phyloP scores from a whole-genome alignment of 2,329 filamentous ascomycete species.

The Akanthomyces lecanii region DNA sequence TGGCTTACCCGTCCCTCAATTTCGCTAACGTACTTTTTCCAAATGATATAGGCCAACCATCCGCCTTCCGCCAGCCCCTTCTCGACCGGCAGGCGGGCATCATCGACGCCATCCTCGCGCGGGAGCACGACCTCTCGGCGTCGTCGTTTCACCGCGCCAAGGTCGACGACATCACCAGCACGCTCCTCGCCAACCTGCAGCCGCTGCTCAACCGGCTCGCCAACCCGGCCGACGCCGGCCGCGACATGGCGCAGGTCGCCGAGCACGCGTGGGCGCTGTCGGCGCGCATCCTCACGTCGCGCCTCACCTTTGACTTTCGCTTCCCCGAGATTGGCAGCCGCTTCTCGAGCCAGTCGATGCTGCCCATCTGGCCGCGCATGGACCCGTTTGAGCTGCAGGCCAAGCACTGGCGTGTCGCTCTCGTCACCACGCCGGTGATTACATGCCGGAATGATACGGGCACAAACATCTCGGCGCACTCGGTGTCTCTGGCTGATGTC shows the following conservation, averaged over 20 bases:
- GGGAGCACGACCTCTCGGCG: conserved; percentile 23
- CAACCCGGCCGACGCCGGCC: conserved; percentile 34
- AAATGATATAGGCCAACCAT: conserved; percentile 29
- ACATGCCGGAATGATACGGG: conserved; percentile 51
- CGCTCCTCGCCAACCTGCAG: conserved; percentile 33
- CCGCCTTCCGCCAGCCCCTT: conserved; percentile 35
- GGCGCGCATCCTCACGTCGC: conserved; percentile 42
- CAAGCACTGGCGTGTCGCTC: conserved; percentile 48
- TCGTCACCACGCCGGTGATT: conserved; percentile 51
- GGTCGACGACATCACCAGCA: conserved; percentile 41
- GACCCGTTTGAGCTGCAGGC: conserved; percentile 43
- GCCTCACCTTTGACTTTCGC: conserved; percentile 42
- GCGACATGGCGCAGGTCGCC: conserved; percentile 40
- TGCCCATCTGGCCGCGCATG: conserved; percentile 39
- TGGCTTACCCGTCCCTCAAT: no score
- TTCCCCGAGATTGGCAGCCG: conserved; percentile 49
- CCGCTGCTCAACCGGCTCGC: conserved; percentile 37
- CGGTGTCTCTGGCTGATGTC: conserved; percentile 44
- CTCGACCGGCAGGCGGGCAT: conserved; percentile 35
- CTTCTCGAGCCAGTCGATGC: conserved; percentile 47
- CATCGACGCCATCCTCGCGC: conserved; percentile 36
- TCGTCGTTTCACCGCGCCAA: conserved; percentile 29
- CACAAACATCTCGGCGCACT: conserved; percentile 40
- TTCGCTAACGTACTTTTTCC: no score
- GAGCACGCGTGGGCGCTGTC: conserved; percentile 43